These are phyloP conservation scores for Cutaneotrichosporon sp. DNA, from an alignment of 1,284 basidiomycete species.

Conservation along the genomic window DNA sequence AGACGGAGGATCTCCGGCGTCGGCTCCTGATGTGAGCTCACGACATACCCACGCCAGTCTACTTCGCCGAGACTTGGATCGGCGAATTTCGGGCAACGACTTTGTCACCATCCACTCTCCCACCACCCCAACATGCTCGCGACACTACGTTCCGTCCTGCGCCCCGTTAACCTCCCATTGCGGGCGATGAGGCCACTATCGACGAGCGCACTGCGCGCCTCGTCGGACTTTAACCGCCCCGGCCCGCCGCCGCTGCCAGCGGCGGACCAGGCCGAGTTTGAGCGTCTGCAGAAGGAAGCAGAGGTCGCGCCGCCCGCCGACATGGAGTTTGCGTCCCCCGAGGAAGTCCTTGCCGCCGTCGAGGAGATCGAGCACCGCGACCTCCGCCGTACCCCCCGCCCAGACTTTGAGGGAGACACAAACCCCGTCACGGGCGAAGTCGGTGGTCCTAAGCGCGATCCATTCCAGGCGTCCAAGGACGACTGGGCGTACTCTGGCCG, in stretches of 20 bases:
- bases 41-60: too few species aligned
- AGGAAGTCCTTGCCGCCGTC: conserved; percentile 1
- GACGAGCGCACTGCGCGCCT: neutral
- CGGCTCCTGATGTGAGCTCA: too few species aligned
- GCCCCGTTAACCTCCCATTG: neutral
- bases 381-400: conserved; percentile 49
- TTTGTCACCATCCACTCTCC: neutral
- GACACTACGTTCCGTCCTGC: neutral
- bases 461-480: conserved; percentile 46
- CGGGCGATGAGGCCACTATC: neutral
- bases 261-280: conserved; percentile 48
- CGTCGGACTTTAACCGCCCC: conserved; percentile 31
- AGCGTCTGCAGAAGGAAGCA: conserved; percentile 41
- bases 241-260: conserved; percentile 44
- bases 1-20: too few species aligned
- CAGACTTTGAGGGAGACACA: conserved; percentile 53
- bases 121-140: neutral
- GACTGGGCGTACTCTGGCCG: conserved; percentile 49
- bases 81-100: conserved; percentile 1
- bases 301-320: conserved; percentile 21
- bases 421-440: conserved; percentile 56
- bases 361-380: conserved; percentile 47
- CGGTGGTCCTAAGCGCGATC: conserved; percentile 56
- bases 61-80: neutral
- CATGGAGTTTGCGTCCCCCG: neutral